Evolutionary conservation across 345 rosid genomes (phyloP).

Genomic region (Carallia brachiata): DNA sequence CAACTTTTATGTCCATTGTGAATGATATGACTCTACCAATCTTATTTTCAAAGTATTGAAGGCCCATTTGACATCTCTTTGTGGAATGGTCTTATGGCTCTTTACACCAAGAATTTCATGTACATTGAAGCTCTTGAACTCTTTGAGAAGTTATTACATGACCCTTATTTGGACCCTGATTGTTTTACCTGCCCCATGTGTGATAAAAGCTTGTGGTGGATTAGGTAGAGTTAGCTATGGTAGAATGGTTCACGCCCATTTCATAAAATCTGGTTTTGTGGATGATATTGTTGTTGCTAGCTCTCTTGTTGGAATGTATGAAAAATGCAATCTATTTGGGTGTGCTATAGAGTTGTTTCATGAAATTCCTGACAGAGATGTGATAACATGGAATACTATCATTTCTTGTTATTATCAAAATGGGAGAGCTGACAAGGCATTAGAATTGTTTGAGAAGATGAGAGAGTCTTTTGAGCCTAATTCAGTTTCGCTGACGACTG

Average conservation of each 20-base stretch:
- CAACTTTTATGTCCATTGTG: constrained; percentile 53
- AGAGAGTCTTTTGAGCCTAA: constrained; percentile 51
- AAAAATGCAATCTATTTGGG: constrained; percentile 38
- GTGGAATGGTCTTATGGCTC: constrained; percentile 61
- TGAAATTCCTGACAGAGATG: constrained; percentile 69
- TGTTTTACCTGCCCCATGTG: constrained; percentile 64
- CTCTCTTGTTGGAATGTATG: constrained; percentile 57
- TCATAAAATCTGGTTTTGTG: constrained; percentile 46
- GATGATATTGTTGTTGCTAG: constrained; percentile 56
- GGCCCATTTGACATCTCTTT: constrained; percentile 43
- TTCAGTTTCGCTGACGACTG: constrained; percentile 53
- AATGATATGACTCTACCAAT: constrained; percentile 35
- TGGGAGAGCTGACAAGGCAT: constrained; percentile 55
- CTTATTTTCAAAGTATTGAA: constrained; percentile 39
- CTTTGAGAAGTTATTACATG: constrained; percentile 36
- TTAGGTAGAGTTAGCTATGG: constrained; percentile 39
- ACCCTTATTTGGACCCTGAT: constrained; percentile 47
- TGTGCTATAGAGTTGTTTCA: constrained; percentile 46
- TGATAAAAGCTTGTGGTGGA: constrained; percentile 60
- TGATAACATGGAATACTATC: constrained; percentile 64
- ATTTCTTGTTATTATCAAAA: constrained; percentile 68
- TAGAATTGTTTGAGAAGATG: constrained; percentile 54
- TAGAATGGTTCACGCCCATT: constrained; percentile 43
- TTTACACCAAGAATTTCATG: constrained; percentile 52
- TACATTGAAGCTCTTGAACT: constrained; percentile 47